These are phyloP conservation scores for Schizopora paradoxa DNA, from an alignment of 1,284 basidiomycete genomes.

Conservation along the genomic window DNA sequence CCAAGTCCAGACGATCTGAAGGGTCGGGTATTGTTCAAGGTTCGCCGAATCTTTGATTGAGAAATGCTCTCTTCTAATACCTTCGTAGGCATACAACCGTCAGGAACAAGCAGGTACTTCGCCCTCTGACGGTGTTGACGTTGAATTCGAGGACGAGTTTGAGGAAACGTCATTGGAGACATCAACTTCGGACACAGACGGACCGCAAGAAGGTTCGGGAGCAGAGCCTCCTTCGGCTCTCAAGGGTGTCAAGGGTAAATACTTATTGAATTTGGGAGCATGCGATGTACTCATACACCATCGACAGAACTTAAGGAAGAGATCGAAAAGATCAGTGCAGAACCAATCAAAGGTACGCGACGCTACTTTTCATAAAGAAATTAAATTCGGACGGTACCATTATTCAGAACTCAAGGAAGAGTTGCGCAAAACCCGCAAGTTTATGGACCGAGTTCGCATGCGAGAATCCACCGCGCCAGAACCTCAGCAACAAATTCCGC, in stretches of 20 bases:
- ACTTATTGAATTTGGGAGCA: background rate
- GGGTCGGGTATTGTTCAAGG: slow-evolving; percentile 83
- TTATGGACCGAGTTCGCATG: slow-evolving; percentile 28
- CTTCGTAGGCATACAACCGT: slow-evolving; percentile 55
- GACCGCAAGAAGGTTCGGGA: slow-evolving; percentile 24
- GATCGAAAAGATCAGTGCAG: slow-evolving; percentile 12
- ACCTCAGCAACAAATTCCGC: slow-evolving; percentile 2
- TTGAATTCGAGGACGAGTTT: slow-evolving; percentile 32
- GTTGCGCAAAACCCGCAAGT: slow-evolving; percentile 11
- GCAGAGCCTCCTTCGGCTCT: slow-evolving; percentile 16
- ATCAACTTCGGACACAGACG: slow-evolving; percentile 38
- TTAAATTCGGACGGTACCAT: background rate
- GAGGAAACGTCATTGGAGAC: slow-evolving; percentile 34
- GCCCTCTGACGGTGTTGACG: slow-evolving; percentile 37
- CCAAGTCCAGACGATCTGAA: slow-evolving; percentile 89
- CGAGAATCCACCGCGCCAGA: slow-evolving; percentile 15
- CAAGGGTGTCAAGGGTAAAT: slow-evolving; percentile 17
- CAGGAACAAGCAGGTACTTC: slow-evolving; percentile 35
- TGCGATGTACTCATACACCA: background rate
- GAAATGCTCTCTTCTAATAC: slow-evolving; percentile 7
- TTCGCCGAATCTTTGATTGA: slow-evolving; percentile 24
- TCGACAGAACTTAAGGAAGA: slow-evolving; percentile 17
- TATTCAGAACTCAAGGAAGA: slow-evolving; percentile 15
- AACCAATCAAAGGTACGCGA: slow-evolving; percentile 11
- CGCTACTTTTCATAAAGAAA: background rate